A percentile compares a stretch with the other conserved stretches of the same genome.
Evolutionary conservation across 306 rosid genomes (phyloP).

Genomic region (Comarum palustre): DNA sequence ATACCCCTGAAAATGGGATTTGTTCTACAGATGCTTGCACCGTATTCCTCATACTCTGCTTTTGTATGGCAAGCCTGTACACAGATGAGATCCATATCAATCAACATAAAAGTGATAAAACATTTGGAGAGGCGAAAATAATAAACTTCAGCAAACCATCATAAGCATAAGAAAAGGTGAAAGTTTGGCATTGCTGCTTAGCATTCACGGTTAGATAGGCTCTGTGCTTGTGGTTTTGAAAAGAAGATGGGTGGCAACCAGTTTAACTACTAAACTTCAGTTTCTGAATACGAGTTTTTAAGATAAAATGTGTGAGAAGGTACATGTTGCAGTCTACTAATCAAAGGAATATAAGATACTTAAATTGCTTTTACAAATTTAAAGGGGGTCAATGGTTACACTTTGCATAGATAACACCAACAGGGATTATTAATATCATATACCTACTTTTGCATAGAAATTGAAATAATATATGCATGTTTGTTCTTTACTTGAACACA

Average conservation of each 20-base stretch:
- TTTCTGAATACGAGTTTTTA: neutral
- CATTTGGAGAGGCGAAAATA: neutral
- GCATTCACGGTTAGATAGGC: neutral
- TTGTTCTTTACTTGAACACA: neutral
- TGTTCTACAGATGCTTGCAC: slow-evolving; percentile 95
- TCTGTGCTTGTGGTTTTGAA: neutral
- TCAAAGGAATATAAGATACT: no score
- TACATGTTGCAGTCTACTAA: no score
- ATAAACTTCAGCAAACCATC: neutral
- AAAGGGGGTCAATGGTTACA: no score
- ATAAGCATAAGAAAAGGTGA: neutral
- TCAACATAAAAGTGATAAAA: slow-evolving; percentile 13
- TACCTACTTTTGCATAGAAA: no score
- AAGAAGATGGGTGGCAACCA: neutral
- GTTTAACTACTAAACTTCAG: neutral
- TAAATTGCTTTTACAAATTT: no score
- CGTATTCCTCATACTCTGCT: slow-evolving; percentile 92
- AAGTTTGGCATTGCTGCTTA: slow-evolving; percentile 2
- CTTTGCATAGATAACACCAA: no score
- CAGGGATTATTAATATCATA: no score
- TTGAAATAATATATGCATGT: no score
- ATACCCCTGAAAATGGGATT: slow-evolving; percentile 99
- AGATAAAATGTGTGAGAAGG: neutral
- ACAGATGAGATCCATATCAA: slow-evolving; percentile 21
- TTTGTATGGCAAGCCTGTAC: slow-evolving; percentile 97